A percentile compares a stretch with the other conserved stretches of the same genome.
phyloP scores from a whole-genome alignment of 345 rosid species.

The Clausena lansium region DNA sequence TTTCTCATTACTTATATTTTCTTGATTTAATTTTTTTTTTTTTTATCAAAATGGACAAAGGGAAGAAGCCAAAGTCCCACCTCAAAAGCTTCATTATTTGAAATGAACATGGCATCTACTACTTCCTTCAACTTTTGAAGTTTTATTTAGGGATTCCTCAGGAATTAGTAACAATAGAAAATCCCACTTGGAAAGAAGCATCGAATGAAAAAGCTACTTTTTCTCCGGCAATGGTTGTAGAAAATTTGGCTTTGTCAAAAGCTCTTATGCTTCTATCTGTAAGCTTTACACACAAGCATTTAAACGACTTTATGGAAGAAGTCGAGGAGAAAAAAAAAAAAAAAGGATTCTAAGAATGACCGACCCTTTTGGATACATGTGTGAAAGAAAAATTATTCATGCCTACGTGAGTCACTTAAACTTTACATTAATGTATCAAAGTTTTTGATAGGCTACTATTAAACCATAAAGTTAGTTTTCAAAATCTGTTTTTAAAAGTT shows the following conservation, averaged over 20 bases:
- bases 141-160: conserved; percentile 36
- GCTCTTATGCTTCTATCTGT: conserved; percentile 25
- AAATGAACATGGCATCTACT: conserved; percentile 31
- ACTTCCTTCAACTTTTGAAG: conserved; percentile 17
- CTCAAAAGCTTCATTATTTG: conserved; percentile 36
- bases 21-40: background rate
- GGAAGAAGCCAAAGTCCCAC: conserved; percentile 37
- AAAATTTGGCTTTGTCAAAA: conserved; percentile 33
- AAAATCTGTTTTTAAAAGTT: conserved; percentile 42
- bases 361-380: conserved; percentile 33
- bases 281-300: conserved; percentile 48
- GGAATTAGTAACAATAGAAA: conserved; percentile 33
- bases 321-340: background rate
- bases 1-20: background rate
- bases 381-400: conserved; percentile 20
- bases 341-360: conserved; percentile 30
- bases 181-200: conserved; percentile 26
- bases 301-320: conserved; percentile 22
- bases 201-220: conserved; percentile 31
- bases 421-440: conserved; percentile 21
- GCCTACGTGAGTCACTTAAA: conserved; percentile 38
- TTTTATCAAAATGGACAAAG: conserved; percentile 11
- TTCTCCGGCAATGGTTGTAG: conserved; percentile 31
- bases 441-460: conserved; percentile 26
- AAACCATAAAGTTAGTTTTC: conserved; percentile 31